phyloP scores from a whole-genome alignment of 2,329 filamentous ascomycete species.

The Xylariaceae sp. region DNA sequence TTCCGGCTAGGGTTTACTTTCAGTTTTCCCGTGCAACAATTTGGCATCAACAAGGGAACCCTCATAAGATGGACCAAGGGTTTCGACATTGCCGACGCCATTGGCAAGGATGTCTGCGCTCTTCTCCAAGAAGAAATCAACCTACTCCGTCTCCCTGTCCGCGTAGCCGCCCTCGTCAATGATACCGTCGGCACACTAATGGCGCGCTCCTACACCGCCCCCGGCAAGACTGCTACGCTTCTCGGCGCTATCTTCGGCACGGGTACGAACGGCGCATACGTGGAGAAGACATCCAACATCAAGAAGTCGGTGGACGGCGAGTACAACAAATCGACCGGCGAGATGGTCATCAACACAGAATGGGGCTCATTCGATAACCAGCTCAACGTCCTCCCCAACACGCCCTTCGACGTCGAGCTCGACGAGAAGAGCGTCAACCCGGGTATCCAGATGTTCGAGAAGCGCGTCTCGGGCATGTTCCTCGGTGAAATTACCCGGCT shows the following conservation, averaged over 20 bases:
- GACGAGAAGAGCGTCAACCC: conserved; percentile 83
- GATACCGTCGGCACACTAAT: conserved; percentile 97
- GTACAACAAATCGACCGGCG: conserved; percentile 75
- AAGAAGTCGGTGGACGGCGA: conserved; percentile 69
- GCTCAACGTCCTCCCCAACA: conserved; percentile 81
- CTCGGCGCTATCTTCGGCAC: conserved; percentile 98
- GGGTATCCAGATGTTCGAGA: conserved; percentile 98
- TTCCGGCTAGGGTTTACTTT: conserved; percentile 99
- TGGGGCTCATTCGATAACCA: conserved; percentile 98
- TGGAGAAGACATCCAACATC: conserved; percentile 84
- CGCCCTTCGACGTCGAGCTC: conserved; percentile 73
- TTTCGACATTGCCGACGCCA: conserved; percentile 90
- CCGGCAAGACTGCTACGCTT: conserved; percentile 78
- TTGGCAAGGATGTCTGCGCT: conserved; percentile 92
- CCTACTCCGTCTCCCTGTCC: conserved; percentile 78
- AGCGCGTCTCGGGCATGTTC: conserved; percentile 98
- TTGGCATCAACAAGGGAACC: conserved; percentile 90
- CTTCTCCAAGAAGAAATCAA: conserved; percentile 89
- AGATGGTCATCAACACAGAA: conserved; percentile 98
- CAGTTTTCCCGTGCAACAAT: conserved; percentile 91
- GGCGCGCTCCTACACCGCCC: conserved; percentile 93
- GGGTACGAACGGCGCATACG: conserved; percentile 94
- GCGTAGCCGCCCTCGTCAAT: conserved; percentile 93
- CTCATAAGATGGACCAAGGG: conserved; percentile 98
- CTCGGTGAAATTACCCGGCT: conserved; percentile 87